Conservation (phyloP, 2,329 filamentous ascomycete genomes). For the Colletotrichum falcatum region DNA sequence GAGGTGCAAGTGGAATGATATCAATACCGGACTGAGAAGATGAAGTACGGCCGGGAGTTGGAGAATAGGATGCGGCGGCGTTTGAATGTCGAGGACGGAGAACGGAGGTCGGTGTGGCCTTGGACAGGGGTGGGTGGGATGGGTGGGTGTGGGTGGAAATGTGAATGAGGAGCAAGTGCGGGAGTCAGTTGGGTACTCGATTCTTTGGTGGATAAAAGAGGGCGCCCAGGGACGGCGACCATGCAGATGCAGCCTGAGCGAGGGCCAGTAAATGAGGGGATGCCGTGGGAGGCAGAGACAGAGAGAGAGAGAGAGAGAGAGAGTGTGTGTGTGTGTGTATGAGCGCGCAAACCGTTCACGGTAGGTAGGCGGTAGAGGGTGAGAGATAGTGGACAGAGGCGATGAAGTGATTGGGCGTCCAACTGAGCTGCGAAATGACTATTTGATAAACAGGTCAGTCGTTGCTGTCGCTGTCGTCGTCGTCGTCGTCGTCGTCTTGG, state of each 20-base stretch:
- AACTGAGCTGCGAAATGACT: constrained; percentile 14
- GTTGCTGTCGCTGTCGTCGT: background rate
- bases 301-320: background rate
- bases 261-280: constrained; percentile 17
- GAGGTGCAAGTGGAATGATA: constrained; percentile 3
- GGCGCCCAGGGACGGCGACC: constrained; percentile 21
- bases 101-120: constrained; percentile 38
- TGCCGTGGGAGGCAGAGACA: background rate
- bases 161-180: constrained; percentile 25
- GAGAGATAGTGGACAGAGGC: constrained; percentile 12
- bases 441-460: constrained; percentile 9
- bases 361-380: background rate
- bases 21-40: constrained; percentile 6
- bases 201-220: constrained; percentile 34
- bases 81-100: constrained; percentile 34
- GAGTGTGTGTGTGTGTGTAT: too few relatives aligned
- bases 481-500: background rate
- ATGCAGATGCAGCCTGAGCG: constrained; percentile 29
- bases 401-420: constrained; percentile 12
- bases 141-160: background rate
- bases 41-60: constrained; percentile 33
- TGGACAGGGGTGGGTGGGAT: constrained; percentile 25
- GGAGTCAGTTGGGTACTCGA: constrained; percentile 18
- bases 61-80: constrained; percentile 30
- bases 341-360: background rate